Percentiles rank a stretch among this genome's conserved stretches.
These are phyloP conservation scores for Cutaneotrichosporon dermatis DNA, from an alignment of 1,284 basidiomycete genomes.

Conservation along the genomic window DNA sequence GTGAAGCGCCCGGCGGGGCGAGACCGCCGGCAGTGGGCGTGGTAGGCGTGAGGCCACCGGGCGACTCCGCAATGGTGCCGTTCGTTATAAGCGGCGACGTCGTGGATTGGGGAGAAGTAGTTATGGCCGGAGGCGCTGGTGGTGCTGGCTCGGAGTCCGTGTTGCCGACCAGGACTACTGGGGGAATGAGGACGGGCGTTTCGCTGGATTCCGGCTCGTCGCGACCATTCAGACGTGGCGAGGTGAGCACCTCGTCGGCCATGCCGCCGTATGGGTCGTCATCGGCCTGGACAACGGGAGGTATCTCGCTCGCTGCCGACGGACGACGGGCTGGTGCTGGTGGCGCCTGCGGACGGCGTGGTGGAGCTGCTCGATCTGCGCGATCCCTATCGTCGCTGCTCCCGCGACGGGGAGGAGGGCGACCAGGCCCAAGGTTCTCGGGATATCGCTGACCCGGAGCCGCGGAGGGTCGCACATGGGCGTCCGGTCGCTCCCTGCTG, in stretches of 20 bases:
- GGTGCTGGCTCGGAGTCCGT: neutral
- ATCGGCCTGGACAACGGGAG: neutral
- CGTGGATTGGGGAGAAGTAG: neutral
- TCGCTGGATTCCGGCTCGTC: neutral
- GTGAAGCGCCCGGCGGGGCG: neutral
- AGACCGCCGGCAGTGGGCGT: neutral
- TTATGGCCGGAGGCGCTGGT: neutral
- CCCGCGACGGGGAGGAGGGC: neutral
- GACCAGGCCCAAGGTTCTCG: constrained; percentile 4
- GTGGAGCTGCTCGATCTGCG: too few species aligned
- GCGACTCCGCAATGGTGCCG: neutral
- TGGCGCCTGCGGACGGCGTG: too few species aligned
- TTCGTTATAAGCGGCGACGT: neutral
- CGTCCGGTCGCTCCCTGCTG: neutral
- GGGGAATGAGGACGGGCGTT: neutral
- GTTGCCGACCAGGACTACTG: neutral
- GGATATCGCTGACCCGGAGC: neutral
- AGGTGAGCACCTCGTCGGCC: constrained; percentile 7
- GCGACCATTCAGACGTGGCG: neutral
- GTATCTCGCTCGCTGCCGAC: constrained; percentile 1
- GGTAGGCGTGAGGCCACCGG: neutral
- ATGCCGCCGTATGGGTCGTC: constrained; percentile 11
- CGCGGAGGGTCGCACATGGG: neutral
- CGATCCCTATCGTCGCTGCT: neutral
- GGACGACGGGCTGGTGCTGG: constrained; percentile 1